phyloP scores from a whole-genome alignment of 176 grass and related monocot genomes.

The Aegilops speltoides region DNA sequence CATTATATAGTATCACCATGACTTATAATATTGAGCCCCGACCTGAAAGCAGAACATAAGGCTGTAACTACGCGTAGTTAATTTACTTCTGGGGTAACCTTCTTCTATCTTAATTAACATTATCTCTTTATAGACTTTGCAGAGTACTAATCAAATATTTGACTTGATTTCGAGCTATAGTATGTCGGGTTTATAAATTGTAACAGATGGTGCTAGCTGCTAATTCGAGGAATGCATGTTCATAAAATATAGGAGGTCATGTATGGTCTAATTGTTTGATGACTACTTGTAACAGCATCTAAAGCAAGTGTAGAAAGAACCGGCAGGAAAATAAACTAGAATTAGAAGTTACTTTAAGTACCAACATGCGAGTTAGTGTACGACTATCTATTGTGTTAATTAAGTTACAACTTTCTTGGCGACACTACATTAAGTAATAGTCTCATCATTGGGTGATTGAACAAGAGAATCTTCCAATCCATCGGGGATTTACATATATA shows the following conservation, averaged over 20 bases:
- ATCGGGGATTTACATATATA: constrained; percentile 49
- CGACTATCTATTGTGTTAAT: constrained; percentile 53
- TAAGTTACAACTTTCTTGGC: constrained; percentile 50
- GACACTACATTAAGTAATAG: constrained; percentile 50
- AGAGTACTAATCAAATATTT: constrained; percentile 66
- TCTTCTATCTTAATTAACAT: constrained; percentile 42
- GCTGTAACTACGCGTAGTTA: constrained; percentile 38
- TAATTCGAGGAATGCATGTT: constrained; percentile 48
- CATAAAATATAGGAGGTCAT: constrained; percentile 47
- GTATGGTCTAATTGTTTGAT: constrained; percentile 36
- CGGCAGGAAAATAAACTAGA: constrained; percentile 46
- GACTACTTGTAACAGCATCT: constrained; percentile 59
- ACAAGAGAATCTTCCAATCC: constrained; percentile 54
- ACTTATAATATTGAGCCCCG: constrained; percentile 32
- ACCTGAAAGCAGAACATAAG: constrained; percentile 33
- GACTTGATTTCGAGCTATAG: constrained; percentile 56
- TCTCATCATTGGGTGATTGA: constrained; percentile 78
- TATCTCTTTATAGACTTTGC: constrained; percentile 41
- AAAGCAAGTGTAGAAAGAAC: constrained; percentile 50
- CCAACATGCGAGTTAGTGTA: constrained; percentile 64
- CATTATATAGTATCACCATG: constrained; percentile 32
- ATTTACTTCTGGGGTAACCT: constrained; percentile 37
- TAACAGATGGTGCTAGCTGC: constrained; percentile 38
- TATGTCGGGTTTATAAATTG: constrained; percentile 47
- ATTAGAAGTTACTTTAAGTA: constrained; percentile 74